These are phyloP conservation scores for Adansonia rubrostipa DNA, from an alignment of 441 rosid genomes.

Conservation along the genomic window DNA sequence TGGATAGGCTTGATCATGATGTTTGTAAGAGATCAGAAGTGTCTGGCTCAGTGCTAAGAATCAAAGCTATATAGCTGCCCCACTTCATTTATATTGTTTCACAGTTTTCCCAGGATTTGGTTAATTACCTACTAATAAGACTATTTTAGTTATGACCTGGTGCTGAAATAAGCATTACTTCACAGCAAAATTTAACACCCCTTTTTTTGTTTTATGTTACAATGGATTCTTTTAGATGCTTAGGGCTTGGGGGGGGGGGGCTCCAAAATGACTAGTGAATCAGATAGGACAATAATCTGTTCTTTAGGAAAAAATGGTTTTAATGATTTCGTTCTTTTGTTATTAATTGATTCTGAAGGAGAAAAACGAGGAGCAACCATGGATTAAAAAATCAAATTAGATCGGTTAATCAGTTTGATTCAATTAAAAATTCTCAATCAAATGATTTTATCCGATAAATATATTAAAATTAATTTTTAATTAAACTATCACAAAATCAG, in stretches of 20 bases:
- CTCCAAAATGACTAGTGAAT: background rate
- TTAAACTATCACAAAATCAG: too few species aligned
- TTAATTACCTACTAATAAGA: constrained; percentile 28
- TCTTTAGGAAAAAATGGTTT: constrained; percentile 1
- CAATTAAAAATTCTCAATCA: too few species aligned
- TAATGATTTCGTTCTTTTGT: background rate
- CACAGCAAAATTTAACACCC: constrained; percentile 11
- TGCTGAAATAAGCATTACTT: constrained; percentile 41
- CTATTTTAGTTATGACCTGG: constrained; percentile 22
- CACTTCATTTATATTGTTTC: too few species aligned
- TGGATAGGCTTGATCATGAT: constrained; percentile 25
- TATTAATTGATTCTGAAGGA: background rate
- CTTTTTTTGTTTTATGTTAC: background rate
- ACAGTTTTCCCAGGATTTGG: background rate
- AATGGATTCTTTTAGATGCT: background rate
- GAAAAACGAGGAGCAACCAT: too few species aligned
- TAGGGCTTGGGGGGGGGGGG: background rate
- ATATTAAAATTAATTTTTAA: too few species aligned
- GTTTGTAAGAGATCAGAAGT: background rate
- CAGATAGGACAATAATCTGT: background rate
- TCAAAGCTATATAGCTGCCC: too few species aligned
- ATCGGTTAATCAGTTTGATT: too few species aligned
- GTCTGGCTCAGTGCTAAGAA: too few species aligned
- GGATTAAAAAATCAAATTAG: too few species aligned
- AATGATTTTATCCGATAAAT: too few species aligned